Evolutionary conservation across 129 eudicot species (phyloP).

Genomic region (Solidago caesia): DNA sequence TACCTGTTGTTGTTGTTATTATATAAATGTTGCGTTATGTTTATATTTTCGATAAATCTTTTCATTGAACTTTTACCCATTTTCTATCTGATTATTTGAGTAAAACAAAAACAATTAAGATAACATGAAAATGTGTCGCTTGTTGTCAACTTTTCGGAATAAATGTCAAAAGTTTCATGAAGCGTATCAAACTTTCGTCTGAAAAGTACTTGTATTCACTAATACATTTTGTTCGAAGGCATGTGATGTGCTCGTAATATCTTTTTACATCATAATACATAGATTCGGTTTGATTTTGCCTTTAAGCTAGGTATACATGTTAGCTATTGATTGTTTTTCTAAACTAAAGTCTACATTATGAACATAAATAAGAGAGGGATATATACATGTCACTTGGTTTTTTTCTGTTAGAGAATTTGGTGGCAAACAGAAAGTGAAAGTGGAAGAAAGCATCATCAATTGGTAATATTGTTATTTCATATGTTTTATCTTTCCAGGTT

Average conservation of each 20-base stretch:
- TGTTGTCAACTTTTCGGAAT: background rate
- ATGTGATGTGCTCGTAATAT: too few relatives aligned
- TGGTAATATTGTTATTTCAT: slow-evolving; percentile 18
- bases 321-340: background rate
- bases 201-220: background rate
- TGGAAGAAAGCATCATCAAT: slow-evolving; percentile 30
- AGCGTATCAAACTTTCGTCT: background rate
- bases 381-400: slow-evolving; percentile 4
- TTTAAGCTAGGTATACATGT: background rate
- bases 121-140: background rate
- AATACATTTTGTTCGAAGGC: too few relatives aligned
- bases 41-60: too few relatives aligned
- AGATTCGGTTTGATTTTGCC: background rate
- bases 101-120: too few relatives aligned
- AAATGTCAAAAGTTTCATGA: background rate
- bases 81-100: background rate
- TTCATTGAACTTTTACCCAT: too few relatives aligned
- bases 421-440: slow-evolving; percentile 28
- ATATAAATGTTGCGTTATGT: too few relatives aligned
- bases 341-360: background rate
- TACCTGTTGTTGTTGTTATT: too few relatives aligned
- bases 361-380: background rate
- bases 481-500: slow-evolving; percentile 33
- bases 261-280: too few relatives aligned
- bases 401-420: slow-evolving; percentile 11